These are phyloP conservation scores for Cokeromyces recurvatus DNA, from an alignment of 371 early-diverging fungal species.

Conservation along the genomic window DNA sequence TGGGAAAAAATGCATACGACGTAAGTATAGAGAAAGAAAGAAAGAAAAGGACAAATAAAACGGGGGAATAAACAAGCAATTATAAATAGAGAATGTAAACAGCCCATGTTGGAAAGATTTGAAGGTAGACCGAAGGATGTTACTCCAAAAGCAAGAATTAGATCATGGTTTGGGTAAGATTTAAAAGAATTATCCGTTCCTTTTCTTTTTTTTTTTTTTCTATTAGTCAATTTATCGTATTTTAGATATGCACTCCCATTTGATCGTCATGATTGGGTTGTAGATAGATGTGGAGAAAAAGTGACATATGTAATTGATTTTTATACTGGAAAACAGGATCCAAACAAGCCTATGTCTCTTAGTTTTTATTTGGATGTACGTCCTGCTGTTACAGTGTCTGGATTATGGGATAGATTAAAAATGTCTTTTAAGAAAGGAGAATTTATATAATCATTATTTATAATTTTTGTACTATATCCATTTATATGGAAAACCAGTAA, in stretches of 20 bases:
- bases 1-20: conserved; percentile 77
- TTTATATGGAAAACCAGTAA: too few species aligned
- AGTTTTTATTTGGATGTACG: conserved; percentile 89
- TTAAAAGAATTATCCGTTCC: too few species aligned
- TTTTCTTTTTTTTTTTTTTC: background rate
- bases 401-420: conserved; percentile 52
- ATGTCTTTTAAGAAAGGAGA: conserved; percentile 39
- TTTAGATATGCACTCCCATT: conserved; percentile 77
- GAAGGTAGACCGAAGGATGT: conserved; percentile 83
- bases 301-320: conserved; percentile 95
- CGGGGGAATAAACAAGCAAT: too few species aligned
- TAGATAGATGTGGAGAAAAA: conserved; percentile 89
- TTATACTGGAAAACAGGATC: conserved; percentile 72
- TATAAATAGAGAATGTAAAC: conserved; percentile 49
- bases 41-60: too few species aligned
- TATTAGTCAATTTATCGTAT: too few species aligned
- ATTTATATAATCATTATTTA: conserved; percentile 8
- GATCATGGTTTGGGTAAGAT: conserved; percentile 68
- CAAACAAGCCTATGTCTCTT: conserved; percentile 49
- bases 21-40: too few species aligned
- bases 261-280: conserved; percentile 97
- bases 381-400: conserved; percentile 63
- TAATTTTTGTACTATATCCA: too few species aligned
- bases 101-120: conserved; percentile 77
- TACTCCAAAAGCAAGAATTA: conserved; percentile 78